Base-by-base conservation (phyloP, 2,329 filamentous ascomycete genomes). In the Alternaria triticimaculans region DNA sequence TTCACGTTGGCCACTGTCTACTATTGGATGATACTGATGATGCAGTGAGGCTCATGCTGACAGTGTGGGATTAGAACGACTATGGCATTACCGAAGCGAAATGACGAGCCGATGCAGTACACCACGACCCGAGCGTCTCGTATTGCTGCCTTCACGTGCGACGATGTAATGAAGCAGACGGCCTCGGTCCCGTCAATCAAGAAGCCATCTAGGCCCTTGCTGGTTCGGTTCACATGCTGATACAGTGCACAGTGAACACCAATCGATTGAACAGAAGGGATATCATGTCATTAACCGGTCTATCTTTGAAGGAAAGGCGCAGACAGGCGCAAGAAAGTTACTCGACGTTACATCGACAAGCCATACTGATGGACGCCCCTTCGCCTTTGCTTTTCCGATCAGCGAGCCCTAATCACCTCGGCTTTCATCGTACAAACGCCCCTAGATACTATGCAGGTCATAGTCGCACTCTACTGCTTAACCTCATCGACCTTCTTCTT, bases 401-500 rank as follows among this genome's bases (percentile, higher is more conserved):
- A 56, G 25, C 28, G 44, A 54, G 41, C 48, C 21, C 37, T 55
- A 28, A 14, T 43, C 14, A 23, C 49, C n/a, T 37, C 18, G 51
- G 11, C 8, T 44, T 15, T 53, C 54, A 56, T 44, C 54, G 28
- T 56, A 33, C 54, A 56, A 48, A 23, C 26, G 23, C 54, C 12
- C 20, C 20, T 14, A 30, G 25, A 48, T 30, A 15, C 53, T 28
- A 10, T 33, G 18, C 43, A 33, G 14, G 23, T 23, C 18, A 23
- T 28, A 33, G 53, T 14, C 25, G 8, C 20, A 18, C 26, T 11
- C 66, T 78, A 78, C 70, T 78, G 73, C 69, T 78, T 80, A 20
- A 76, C 67, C 67, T 80, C 73, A 18, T 79, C 71, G 23, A 70
- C 66, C 74, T 79, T 80, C 71, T 78, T 76, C 45, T 67, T 68